Base-by-base conservation (phyloP, 2,329 filamentous ascomycete genomes). In the Pseudocercospora macadamiae region DNA sequence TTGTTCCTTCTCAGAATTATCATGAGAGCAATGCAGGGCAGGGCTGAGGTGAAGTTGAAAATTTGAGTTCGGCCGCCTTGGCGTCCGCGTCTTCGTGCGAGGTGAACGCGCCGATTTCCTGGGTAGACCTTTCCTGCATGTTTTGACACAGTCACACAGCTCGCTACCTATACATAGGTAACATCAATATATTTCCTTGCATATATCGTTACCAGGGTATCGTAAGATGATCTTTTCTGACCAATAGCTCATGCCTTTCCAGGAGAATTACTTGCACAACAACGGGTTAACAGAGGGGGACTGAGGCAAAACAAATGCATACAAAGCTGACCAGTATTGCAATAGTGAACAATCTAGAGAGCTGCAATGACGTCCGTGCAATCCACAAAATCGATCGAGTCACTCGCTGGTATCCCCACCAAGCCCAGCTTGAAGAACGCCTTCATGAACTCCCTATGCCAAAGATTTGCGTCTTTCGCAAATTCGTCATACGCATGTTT, bases 381-480 rank as follows among this genome's bases (percentile, higher is more conserved):
- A 52, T 64, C 62, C 16, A 54, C 51, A 52, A 63, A 54, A 12
- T 47, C 54, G 18, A 19, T 58, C n/a, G 57, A 51, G 36, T 54
- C 59, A 30, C 36, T 48, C 16, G 16, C 18, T 6, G 64, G 53
- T 34, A 64, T 52, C 9, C 64, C 61, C 36, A 65, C 39, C 26
- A 62, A 26, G 32, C 37, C 57, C 55, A 65, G 16, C 30, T 48
- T 28, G 26, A 65, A 66, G 23, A 54, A 59, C 21, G 61, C 61
- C 12, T 56, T 55, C 73, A 73, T 76, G 57, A 72, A 70, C 8
- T 67, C 71, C 51, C 70, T 66, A 45, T 70, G 70, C 18, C 66
- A 63, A 1, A 75, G 70, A 25, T 44, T 44, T 5, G 39, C 39
- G 16, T 44, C 39, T 44, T 23, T 44, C 19, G 39, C 16, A 76